Conservation (phyloP, 2,329 filamentous ascomycete species). For the Fusarium chaquense region DNA sequence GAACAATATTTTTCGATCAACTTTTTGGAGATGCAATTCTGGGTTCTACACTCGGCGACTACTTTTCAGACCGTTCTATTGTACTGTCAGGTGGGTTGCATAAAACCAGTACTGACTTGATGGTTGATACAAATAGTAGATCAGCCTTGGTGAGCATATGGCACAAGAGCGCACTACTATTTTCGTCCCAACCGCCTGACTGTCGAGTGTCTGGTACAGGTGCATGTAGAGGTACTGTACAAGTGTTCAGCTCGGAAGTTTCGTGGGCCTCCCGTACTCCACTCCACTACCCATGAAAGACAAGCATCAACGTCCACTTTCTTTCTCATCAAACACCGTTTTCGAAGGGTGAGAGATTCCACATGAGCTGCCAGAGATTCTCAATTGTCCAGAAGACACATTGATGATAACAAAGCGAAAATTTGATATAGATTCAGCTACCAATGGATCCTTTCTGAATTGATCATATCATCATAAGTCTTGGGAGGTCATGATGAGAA, state of each 20-base stretch:
- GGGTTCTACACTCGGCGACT: background rate
- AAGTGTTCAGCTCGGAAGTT: conserved; percentile 29
- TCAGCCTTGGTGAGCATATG: too few species aligned
- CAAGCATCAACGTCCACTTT: conserved; percentile 35
- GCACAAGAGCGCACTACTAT: too few species aligned
- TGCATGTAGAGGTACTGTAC: conserved; percentile 24
- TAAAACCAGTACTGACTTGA: too few species aligned
- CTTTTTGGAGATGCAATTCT: background rate
- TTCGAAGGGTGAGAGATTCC: conserved; percentile 11
- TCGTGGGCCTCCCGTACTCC: conserved; percentile 32
- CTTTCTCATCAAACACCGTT: conserved; percentile 38
- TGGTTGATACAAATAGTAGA: too few species aligned
- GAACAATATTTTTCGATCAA: conserved; percentile 11
- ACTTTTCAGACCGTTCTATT: conserved; percentile 2
- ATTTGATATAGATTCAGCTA: background rate
- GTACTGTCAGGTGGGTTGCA: background rate
- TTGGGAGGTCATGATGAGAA: conserved; percentile 20
- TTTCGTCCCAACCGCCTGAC: background rate
- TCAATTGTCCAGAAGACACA: background rate
- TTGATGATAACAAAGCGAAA: background rate
- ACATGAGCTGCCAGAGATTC: background rate
- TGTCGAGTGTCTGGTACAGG: background rate
- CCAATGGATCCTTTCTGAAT: background rate
- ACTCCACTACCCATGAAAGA: conserved; percentile 13
- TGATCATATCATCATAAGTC: conserved; percentile 15